Percentiles rank a stretch among this genome's conserved stretches.
Evolutionary conservation across 768 basidiomycete species (phyloP).

Genomic region (Phaffia tasmanica): DNA sequence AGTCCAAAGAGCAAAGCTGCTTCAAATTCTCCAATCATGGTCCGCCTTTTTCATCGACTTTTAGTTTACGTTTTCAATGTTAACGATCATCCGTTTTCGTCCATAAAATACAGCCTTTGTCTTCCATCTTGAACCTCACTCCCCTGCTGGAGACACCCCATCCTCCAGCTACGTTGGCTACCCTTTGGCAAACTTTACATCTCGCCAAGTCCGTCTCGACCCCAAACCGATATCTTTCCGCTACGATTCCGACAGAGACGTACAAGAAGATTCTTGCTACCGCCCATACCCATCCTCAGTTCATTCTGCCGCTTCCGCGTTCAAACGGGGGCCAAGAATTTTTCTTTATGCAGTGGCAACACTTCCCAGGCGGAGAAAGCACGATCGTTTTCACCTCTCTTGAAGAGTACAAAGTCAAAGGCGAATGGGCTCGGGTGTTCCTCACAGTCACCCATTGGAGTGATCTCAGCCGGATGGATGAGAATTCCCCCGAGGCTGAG

Average conservation of each 20-base stretch:
- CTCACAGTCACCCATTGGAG: slow-evolving; percentile 85
- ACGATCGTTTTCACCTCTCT: slow-evolving; percentile 87
- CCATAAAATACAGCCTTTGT: slow-evolving; percentile 52
- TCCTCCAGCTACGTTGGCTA: slow-evolving; percentile 59
- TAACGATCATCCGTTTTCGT: background rate
- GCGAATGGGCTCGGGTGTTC: slow-evolving; percentile 78
- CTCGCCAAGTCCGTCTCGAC: slow-evolving; percentile 65
- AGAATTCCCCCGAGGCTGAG: slow-evolving; percentile 23
- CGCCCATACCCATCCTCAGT: slow-evolving; percentile 60
- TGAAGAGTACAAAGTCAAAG: slow-evolving; percentile 79
- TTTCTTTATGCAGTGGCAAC: slow-evolving; percentile 76
- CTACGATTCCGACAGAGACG: slow-evolving; percentile 58
- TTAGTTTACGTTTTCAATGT: background rate
- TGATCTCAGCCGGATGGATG: slow-evolving; percentile 49
- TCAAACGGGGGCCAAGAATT: slow-evolving; percentile 33
- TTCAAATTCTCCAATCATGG: background rate
- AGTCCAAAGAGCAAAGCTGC: background rate
- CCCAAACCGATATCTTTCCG: slow-evolving; percentile 73
- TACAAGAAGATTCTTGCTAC: slow-evolving; percentile 57
- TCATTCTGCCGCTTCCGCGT: slow-evolving; percentile 71
- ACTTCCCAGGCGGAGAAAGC: slow-evolving; percentile 37
- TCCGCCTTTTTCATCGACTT: too few relatives aligned
- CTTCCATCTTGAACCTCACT: slow-evolving; percentile 65
- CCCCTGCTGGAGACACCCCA: slow-evolving; percentile 55
- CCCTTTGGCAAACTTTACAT: slow-evolving; percentile 85